Evolutionary conservation across 331 rosid species (phyloP), one percentile per base, ranked within the genome.

Genomic region (Cucumis variabilis): DNA sequence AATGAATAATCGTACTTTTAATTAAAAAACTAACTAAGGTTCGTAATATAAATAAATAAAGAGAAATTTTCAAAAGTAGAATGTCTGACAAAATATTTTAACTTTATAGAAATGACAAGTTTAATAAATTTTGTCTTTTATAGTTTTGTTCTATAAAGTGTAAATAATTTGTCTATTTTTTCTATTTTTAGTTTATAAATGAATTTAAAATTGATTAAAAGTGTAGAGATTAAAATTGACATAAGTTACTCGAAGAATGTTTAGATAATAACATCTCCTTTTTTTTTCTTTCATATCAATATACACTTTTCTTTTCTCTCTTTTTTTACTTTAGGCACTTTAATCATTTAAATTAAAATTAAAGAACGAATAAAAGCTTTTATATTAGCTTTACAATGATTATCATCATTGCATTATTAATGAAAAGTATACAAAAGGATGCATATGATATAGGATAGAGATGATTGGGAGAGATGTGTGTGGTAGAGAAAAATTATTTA

Each of bases 361-460:
- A 33, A 73, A 73, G 9, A 17, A 23, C 20, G 4, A 33, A 33
- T 37, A 37, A 73, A 30, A 3, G 24, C 20, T 73, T 37, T 73
- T 33, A 72, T 72, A 72, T 72, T 33, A 72, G 41, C 25, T 72
- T 72, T 72, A 37, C 25, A 72, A 33, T 72, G 25, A 72, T 72
- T 19, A 33, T 72, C 78, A 19, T 17, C 50, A 72, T 33, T 72
- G 25, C 20, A 72, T 72, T 24, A 72, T 19, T 16, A 72, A 72
- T 33, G 51, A 73, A 73, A 73, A 24, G 15, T 37, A 53, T 30
- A 71, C 16, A 30, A 70, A 71, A 23, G 48, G 48, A 37, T 73
- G 5, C 10, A 20, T 12, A 19, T 73, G 53, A 73, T 30, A 30
- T 30, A 30, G 77, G 23, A 28, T 4, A 30, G 48, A 44, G 10